Evolutionary conservation across 768 basidiomycete species (phyloP).

Genomic region (Chlorophyllum brunneum): DNA sequence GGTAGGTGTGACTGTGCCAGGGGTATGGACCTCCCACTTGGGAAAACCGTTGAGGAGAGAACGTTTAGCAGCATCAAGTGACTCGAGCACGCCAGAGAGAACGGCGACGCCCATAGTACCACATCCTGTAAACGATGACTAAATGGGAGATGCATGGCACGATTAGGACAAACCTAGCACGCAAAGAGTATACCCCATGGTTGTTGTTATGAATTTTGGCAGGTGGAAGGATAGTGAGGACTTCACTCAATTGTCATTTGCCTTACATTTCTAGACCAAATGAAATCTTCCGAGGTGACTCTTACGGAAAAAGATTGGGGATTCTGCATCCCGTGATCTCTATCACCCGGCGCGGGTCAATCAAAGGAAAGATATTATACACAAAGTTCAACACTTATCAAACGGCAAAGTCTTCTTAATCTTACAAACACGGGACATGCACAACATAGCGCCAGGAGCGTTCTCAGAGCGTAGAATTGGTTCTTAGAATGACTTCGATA

Average conservation of each 20-base stretch:
- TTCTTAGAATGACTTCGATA: no score
- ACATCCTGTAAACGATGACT: constrained; percentile 60
- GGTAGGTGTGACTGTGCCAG: constrained; percentile 72
- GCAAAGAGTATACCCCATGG: constrained; percentile 93
- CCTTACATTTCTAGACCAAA: not conserved
- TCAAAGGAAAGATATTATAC: not conserved
- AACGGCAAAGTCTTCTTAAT: no score
- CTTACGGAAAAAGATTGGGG: not conserved
- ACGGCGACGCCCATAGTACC: constrained; percentile 98
- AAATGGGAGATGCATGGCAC: constrained; percentile 13
- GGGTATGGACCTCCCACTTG: constrained; percentile 69
- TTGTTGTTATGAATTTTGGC: not conserved
- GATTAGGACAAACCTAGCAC: constrained; percentile 57
- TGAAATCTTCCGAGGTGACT: constrained; percentile 5
- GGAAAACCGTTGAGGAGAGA: constrained; percentile 13
- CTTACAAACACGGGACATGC: no score
- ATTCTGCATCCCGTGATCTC: constrained; percentile 1
- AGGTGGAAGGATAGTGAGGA: not conserved
- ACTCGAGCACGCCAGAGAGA: constrained; percentile 86
- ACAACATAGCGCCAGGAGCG: no score
- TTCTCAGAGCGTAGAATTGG: no score
- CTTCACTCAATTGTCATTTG: not conserved
- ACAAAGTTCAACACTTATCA: no score
- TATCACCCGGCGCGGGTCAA: not conserved
- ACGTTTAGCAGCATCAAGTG: constrained; percentile 49